Evolutionary conservation across 768 basidiomycete species (phyloP).

Genomic region (Tricholomella constricta): DNA sequence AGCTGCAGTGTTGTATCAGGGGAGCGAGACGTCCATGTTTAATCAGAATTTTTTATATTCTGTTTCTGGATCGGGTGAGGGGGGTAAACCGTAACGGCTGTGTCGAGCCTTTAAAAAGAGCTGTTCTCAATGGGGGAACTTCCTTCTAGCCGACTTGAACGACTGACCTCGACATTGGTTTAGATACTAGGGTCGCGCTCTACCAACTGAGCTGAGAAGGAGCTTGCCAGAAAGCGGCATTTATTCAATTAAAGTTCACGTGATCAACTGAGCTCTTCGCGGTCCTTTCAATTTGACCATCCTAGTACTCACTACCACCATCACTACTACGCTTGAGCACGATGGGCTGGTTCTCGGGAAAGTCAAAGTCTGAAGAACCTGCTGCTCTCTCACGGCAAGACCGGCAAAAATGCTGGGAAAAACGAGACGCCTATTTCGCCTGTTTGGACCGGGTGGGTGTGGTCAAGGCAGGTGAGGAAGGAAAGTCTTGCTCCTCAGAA

Average conservation of each 20-base stretch:
- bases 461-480: conserved; percentile 69
- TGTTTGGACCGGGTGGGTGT: conserved; percentile 77
- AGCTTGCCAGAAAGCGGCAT: too few species aligned
- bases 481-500: conserved; percentile 60
- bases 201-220: conserved; percentile 20
- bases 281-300: too few species aligned
- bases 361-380: conserved; percentile 40
- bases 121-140: too few species aligned
- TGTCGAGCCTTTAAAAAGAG: too few species aligned
- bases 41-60: too few species aligned
- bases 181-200: conserved; percentile 12
- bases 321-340: background rate
- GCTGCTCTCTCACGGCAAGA: conserved; percentile 56
- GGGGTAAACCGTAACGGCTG: too few species aligned
- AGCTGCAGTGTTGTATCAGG: too few species aligned
- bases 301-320: too few species aligned
- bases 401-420: conserved; percentile 84
- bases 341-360: conserved; percentile 47
- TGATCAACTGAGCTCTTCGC: too few species aligned
- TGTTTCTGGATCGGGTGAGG: too few species aligned
- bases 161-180: conserved; percentile 10
- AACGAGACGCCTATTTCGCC: conserved; percentile 78
- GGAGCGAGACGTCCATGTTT: too few species aligned
- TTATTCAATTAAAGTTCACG: too few species aligned
- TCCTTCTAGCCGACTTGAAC: conserved; percentile 15